phyloP scores from a whole-genome alignment of 1,284 basidiomycete genomes.

The Microbotryomycetes sp. region DNA sequence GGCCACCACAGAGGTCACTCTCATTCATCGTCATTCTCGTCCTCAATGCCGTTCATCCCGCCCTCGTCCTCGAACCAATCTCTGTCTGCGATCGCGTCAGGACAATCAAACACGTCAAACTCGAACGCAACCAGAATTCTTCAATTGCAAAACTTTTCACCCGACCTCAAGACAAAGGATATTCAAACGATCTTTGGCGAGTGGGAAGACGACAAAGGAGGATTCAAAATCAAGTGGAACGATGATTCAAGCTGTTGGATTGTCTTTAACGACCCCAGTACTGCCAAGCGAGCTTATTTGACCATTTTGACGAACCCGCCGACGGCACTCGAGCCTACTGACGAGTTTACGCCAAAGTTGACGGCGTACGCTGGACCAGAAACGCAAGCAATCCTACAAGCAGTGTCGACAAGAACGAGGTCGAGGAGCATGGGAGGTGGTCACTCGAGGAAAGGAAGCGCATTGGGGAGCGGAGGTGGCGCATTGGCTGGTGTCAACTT shows the following conservation, averaged over 20 bases:
- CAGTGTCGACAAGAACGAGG: conserved; percentile 56
- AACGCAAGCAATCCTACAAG: conserved; percentile 79
- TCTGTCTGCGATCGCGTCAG: not conserved
- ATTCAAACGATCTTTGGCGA: conserved; percentile 84
- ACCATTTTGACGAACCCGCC: conserved; percentile 75
- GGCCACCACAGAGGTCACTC: not conserved
- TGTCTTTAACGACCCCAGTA: conserved; percentile 64
- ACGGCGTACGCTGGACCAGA: conserved; percentile 91
- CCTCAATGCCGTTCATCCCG: not conserved
- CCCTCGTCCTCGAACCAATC: not conserved
- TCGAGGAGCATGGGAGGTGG: conserved; percentile 24
- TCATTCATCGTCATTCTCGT: not conserved
- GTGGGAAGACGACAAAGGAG: conserved; percentile 77
- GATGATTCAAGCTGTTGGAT: conserved; percentile 93
- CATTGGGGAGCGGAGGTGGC: conserved; percentile 8
- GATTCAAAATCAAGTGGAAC: conserved; percentile 98
- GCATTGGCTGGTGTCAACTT: not conserved
- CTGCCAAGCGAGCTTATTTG: conserved; percentile 91
- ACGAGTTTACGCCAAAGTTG: conserved; percentile 51
- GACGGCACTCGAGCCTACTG: conserved; percentile 52
- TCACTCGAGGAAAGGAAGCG: conserved; percentile 4
- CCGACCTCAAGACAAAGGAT: conserved; percentile 94
- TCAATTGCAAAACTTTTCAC: conserved; percentile 79
- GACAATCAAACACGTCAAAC: not conserved
- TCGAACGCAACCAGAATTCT: conserved; percentile 69